Evolutionary conservation across 73 alveolate species (phyloP), one percentile per base, ranked within the genome.

Genomic region (Tetrahymena borealis): DNA sequence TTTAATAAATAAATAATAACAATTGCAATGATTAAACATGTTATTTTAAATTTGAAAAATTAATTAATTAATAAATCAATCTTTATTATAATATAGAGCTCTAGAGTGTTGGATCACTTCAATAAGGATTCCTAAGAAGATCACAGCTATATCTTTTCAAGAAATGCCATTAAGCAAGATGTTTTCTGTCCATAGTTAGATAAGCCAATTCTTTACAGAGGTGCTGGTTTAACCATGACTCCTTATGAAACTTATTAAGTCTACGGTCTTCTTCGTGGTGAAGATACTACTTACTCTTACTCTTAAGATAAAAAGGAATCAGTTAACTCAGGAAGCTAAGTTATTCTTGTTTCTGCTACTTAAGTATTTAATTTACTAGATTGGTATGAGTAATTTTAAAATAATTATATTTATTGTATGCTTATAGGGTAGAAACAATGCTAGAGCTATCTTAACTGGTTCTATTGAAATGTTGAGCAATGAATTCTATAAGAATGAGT

Each of bases 231-330:
- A 85, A 28, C 93, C 40, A 78, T 93, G 90, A 79, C 95, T 1
- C 95, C 95, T 15, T 93, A 93, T 40, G 95, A 93, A 24, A 93
- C 95, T 38, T 39, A 60, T 40, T 40, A 93, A 28, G 95, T 93
- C 18, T 93, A 85, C 79, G 95, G 95, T 16, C 78, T 93, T 37
- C 90, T 93, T 38, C 90, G 95, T 40, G 95, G 95, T n/a, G 90
- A 91, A 85, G 95, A 93, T 79, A 85, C 95, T 35, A 92, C 93
- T 32, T 39, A 79, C 39, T 85, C 95, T 38, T 79, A 90, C n/a
- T 24, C 90, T 18, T 60, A 60, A 60, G 85, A 60, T 7, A 60
- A 16, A 18, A 7, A n/a, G 31, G 85, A 60, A 20, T 18, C 85
- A 1, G 85, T 60, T 24, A 90, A 32, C 33, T 37, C 78, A 1